Evolutionary conservation across 106 monocot species (phyloP).

Genomic region (Alisma plantagoaquatica): DNA sequence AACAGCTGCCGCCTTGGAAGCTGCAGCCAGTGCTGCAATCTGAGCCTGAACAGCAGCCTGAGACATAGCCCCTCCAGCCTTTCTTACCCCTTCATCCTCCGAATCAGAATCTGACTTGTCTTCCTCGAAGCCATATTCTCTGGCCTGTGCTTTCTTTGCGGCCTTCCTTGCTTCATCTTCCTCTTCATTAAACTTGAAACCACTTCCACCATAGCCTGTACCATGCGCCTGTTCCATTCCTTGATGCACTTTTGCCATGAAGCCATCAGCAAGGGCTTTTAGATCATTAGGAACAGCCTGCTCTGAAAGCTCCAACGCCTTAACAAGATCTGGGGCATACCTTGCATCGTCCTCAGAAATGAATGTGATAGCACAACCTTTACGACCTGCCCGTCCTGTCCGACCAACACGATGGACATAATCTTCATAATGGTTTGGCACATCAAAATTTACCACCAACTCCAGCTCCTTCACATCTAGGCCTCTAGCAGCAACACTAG

Average conservation of each 20-base stretch:
- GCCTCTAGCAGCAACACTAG: constrained; percentile 90
- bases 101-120: constrained; percentile 95
- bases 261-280: constrained; percentile 70
- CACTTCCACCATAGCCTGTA: constrained; percentile 94
- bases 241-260: constrained; percentile 90
- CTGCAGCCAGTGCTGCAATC: constrained; percentile 55
- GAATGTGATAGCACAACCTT: constrained; percentile 86
- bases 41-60: constrained; percentile 54
- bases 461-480: constrained; percentile 96
- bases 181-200: constrained; percentile 97
- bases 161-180: constrained; percentile 94
- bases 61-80: constrained; percentile 75
- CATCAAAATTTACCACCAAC: constrained; percentile 94
- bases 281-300: constrained; percentile 87
- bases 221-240: constrained; percentile 92
- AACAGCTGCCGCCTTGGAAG: constrained; percentile 33
- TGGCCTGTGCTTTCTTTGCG: constrained; percentile 91
- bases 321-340: constrained; percentile 90
- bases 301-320: constrained; percentile 86
- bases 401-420: constrained; percentile 96
- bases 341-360: constrained; percentile 92
- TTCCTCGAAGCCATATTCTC: constrained; percentile 95
- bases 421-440: constrained; percentile 97
- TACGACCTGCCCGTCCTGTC: constrained; percentile 84
- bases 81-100: constrained; percentile 75